Percentiles rank a stretch among this genome's conserved stretches.
These are phyloP conservation scores for Macrotyloma uniflorum DNA, from an alignment of 306 rosid genomes.

Conservation along the genomic window DNA sequence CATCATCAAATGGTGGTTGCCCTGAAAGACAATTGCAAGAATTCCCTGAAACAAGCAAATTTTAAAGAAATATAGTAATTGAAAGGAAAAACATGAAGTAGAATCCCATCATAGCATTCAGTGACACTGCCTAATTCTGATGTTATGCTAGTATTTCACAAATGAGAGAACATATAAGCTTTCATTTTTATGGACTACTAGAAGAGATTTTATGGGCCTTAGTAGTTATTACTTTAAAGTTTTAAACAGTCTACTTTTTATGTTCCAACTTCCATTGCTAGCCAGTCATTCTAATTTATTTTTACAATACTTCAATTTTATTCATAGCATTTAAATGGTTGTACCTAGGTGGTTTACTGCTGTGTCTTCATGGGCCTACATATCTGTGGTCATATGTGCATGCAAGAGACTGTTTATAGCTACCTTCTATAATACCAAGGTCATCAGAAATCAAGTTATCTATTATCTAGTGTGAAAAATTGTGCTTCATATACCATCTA, in stretches of 20 bases:
- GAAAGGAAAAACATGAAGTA: background rate
- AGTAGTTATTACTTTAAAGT: background rate
- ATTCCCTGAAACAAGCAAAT: slow-evolving; percentile 43
- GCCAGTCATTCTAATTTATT: background rate
- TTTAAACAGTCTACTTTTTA: background rate
- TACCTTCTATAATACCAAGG: background rate
- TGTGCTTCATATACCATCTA: background rate
- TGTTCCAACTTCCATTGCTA: background rate
- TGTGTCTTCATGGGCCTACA: background rate
- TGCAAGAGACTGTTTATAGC: background rate
- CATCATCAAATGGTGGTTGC: slow-evolving; percentile 76
- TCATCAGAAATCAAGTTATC: slow-evolving; percentile 4
- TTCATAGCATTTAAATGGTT: slow-evolving; percentile 3
- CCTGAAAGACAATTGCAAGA: slow-evolving; percentile 76
- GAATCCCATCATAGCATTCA: background rate
- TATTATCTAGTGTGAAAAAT: background rate
- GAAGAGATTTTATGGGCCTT: background rate
- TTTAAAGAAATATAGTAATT: slow-evolving; percentile 21
- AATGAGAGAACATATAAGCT: background rate
- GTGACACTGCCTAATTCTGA: background rate
- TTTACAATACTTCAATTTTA: background rate
- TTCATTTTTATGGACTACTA: background rate
- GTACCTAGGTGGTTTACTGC: background rate
- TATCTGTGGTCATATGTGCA: slow-evolving; percentile 4
- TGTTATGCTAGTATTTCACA: slow-evolving; percentile 22